Base-by-base conservation (phyloP, 2,329 filamentous ascomycete genomes). In the Emergomyces orientalis region DNA sequence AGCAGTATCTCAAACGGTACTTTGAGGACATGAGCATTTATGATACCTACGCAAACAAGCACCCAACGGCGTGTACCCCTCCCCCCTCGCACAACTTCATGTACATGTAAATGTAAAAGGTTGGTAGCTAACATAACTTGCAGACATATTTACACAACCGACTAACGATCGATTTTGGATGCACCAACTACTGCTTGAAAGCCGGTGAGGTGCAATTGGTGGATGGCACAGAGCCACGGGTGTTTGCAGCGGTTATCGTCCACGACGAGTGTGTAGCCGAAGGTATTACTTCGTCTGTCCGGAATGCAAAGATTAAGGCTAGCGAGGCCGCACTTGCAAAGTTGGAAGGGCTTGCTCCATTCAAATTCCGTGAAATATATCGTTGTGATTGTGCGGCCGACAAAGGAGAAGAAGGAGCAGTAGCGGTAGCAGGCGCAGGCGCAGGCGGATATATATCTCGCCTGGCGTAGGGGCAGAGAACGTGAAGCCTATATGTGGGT, bases 1-100 rank as follows among this genome's bases (percentile, higher is more conserved):
- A 84, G n/a, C 72, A 70, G 17, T 86, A 92, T 66, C 83, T 97
- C 62, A 81, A 82, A 63, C 86, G 86, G 2, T 96, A 86, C 76
- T 97, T 97, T 72, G 80, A 83, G 60, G 88, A 97, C 74, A 96
- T 97, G 86, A 79, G 81, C 2, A 82, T 94, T 47, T 97, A 96
- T 74, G 91, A 97, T 73, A 85, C 84, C 0, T 97, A 90, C 73
- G 91, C 91, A 1, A 90, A 88, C 69, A 89, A 89, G 41, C 92
- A 97, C 68, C 93, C 93, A 0, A 88, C 89, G 3, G 78, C 79
- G 74, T 75, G 70, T 62, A 39, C 43, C 68, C 68, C 47, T 67
- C 59, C 1, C 49, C 32, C 51, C 19, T 39, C n/a, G 19, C 54
- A 56, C 47, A 43, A 59, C 43, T 54, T 13, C n/a, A 32, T 59